Evolutionary conservation across 371 early-diverging fungal genomes (phyloP).

Genomic region (Mucor circinelloides): DNA sequence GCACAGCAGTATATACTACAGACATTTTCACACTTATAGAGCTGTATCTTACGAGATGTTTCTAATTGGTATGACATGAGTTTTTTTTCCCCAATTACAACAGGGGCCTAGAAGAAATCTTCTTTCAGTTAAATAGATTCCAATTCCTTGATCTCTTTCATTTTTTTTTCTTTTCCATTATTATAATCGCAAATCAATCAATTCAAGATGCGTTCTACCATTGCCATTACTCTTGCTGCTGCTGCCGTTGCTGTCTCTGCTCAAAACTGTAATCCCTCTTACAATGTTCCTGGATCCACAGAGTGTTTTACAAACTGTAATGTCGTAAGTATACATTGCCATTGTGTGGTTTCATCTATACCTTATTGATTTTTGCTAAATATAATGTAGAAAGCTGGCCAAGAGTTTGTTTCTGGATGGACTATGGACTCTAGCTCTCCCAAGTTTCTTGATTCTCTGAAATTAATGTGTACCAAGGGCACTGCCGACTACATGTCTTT

Average conservation of each 20-base stretch:
- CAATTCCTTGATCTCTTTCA: background rate
- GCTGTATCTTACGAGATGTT: background rate
- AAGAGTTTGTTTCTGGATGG: constrained; percentile 17
- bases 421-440: constrained; percentile 37
- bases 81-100: background rate
- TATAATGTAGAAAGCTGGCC: constrained; percentile 23
- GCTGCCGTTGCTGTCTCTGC: constrained; percentile 26
- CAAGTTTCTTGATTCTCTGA: constrained; percentile 35
- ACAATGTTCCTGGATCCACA: constrained; percentile 27
- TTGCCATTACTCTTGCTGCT: constrained; percentile 12
- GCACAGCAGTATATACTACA: background rate
- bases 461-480: constrained; percentile 32
- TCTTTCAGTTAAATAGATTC: constrained; percentile 3
- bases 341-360: background rate
- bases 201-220: constrained; percentile 14
- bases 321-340: constrained; percentile 23
- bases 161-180: background rate
- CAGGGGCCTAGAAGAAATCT: background rate
- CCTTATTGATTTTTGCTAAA: background rate
- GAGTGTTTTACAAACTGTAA: constrained; percentile 39
- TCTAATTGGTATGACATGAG: background rate
- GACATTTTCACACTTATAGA: background rate
- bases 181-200: background rate
- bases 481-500: constrained; percentile 34
- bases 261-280: constrained; percentile 38